These are phyloP conservation scores for Nidularia sp. DNA, from an alignment of 768 basidiomycete species.

Conservation along the genomic window DNA sequence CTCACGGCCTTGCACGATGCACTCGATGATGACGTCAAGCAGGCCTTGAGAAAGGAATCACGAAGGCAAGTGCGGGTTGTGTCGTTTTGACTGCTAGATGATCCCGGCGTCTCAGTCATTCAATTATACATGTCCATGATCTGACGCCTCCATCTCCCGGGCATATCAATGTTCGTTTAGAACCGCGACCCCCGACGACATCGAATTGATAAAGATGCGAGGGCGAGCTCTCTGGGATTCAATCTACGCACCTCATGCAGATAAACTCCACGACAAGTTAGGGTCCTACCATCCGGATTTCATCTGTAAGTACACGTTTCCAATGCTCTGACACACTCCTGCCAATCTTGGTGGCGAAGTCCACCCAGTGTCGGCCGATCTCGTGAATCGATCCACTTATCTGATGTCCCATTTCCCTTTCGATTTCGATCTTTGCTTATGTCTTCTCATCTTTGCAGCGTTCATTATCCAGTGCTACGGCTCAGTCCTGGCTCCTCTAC, in stretches of 20 bases:
- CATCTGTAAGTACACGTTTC: conserved; percentile 65
- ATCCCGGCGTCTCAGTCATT: conserved; percentile 1
- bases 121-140: not conserved
- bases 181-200: conserved; percentile 55
- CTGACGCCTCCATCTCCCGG: conserved; percentile 3
- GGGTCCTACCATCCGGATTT: conserved; percentile 90
- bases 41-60: conserved; percentile 60
- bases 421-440: conserved; percentile 8
- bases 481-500: conserved; percentile 69
- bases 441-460: conserved; percentile 34
- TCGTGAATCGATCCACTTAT: conserved; percentile 20
- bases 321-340: conserved; percentile 20
- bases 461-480: conserved; percentile 89
- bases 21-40: conserved; percentile 79
- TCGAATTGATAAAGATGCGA: conserved; percentile 64
- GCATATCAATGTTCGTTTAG: conserved; percentile 31
- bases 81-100: conserved; percentile 6
- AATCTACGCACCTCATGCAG: conserved; percentile 86
- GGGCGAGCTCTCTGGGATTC: conserved; percentile 77
- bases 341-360: conserved; percentile 24
- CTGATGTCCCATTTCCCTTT: conserved; percentile 17
- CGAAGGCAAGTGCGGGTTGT: conserved; percentile 46
- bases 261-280: conserved; percentile 86
- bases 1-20: conserved; percentile 73
- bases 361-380: conserved; percentile 22